These are phyloP conservation scores for Populus hybrid DNA, from an alignment of 441 rosid species.

Conservation along the genomic window DNA sequence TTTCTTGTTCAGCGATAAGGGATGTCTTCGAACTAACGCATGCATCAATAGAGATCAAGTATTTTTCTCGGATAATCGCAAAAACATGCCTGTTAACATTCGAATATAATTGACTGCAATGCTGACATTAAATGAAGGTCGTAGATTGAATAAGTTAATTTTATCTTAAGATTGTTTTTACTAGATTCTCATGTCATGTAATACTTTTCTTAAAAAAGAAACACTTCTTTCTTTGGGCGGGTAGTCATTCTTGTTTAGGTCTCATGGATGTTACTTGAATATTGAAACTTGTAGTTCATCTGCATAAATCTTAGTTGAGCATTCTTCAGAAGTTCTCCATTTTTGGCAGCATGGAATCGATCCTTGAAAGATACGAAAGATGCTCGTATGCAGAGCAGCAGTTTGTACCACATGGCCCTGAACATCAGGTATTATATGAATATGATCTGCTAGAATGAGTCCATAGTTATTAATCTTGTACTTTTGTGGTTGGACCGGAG, in stretches of 20 bases:
- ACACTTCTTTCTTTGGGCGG: background rate
- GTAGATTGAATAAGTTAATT: background rate
- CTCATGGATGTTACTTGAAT: background rate
- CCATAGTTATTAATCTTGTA: background rate
- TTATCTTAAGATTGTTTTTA: background rate
- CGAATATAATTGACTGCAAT: background rate
- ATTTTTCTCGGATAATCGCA: no score
- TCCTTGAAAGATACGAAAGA: conserved; percentile 75
- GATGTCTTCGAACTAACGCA: no score
- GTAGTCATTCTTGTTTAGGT: background rate
- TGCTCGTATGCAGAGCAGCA: conserved; percentile 39
- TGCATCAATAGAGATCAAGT: no score
- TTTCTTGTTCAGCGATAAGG: no score
- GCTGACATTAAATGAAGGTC: background rate
- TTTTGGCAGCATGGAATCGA: conserved; percentile 65
- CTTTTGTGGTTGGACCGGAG: no score
- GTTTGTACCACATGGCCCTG: conserved; percentile 6
- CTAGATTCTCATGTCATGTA: background rate
- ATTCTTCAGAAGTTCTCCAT: background rate
- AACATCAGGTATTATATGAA: conserved; percentile 5
- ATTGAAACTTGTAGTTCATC: background rate
- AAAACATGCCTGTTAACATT: no score
- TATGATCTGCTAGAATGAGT: background rate
- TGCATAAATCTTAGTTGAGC: background rate
- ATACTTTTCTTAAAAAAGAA: no score